These are phyloP conservation scores for Fusarium mexicanum DNA, from an alignment of 2,329 filamentous ascomycete species.

Conservation along the genomic window DNA sequence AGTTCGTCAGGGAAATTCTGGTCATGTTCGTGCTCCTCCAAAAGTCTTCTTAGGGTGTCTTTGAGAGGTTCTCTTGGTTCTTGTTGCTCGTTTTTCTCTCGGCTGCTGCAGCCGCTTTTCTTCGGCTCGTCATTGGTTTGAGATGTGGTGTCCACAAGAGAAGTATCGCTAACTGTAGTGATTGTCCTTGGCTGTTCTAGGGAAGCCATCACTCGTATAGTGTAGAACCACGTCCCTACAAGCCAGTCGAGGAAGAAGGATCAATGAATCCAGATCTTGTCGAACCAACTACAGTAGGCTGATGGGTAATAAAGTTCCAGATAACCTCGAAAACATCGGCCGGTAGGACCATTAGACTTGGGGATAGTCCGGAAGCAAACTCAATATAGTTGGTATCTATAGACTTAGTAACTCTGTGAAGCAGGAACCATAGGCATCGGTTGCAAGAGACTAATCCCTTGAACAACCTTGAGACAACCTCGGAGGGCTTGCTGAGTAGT, in stretches of 20 bases:
- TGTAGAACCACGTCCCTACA: background rate
- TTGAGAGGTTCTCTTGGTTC: background rate
- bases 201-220: background rate
- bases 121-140: background rate
- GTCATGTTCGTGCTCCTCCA: constrained; percentile 55
- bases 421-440: background rate
- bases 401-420: background rate
- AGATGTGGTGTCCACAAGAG: background rate
- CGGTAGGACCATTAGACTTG: no score
- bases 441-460: background rate
- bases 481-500: background rate
- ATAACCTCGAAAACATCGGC: background rate
- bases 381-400: background rate
- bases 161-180: background rate
- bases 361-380: background rate
- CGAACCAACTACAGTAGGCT: background rate
- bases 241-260: background rate
- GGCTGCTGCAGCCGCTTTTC: background rate
- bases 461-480: background rate
- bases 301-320: background rate
- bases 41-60: constrained; percentile 35
- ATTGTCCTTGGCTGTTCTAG: background rate
- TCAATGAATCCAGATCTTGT: background rate
- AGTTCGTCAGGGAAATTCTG: constrained; percentile 58
- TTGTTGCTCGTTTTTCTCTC: background rate